These are phyloP conservation scores for Volutella citrinella DNA, from an alignment of 2,329 filamentous ascomycete genomes.

Conservation along the genomic window DNA sequence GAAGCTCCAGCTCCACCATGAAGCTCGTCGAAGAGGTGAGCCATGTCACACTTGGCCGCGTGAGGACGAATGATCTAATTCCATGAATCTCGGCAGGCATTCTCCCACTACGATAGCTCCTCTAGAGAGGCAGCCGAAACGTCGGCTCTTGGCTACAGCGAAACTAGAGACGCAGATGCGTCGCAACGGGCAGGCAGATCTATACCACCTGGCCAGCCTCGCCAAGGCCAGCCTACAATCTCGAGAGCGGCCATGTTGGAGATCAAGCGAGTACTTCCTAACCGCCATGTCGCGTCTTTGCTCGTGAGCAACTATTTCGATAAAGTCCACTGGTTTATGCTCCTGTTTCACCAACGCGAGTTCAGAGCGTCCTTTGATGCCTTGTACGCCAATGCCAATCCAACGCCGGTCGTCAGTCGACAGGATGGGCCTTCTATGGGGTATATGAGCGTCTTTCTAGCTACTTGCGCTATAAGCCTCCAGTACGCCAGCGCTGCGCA, in stretches of 20 bases:
- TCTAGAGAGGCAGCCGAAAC: slow-evolving; percentile 14
- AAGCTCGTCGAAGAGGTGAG: slow-evolving; percentile 11
- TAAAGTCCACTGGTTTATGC: slow-evolving; percentile 36
- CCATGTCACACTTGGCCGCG: background rate
- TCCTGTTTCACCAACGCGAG: slow-evolving; percentile 33
- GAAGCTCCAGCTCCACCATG: slow-evolving; percentile 11
- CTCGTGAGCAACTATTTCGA: slow-evolving; percentile 36
- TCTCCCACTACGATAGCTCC: slow-evolving; percentile 14
- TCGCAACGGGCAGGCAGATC: slow-evolving; percentile 1
- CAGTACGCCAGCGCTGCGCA: slow-evolving; percentile 6
- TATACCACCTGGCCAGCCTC: background rate
- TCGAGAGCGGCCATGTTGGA: too few relatives aligned
- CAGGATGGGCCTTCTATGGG: slow-evolving; percentile 7
- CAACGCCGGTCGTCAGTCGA: background rate
- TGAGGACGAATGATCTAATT: slow-evolving; percentile 3
- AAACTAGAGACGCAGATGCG: background rate
- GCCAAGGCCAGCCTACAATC: too few relatives aligned
- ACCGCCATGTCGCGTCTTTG: slow-evolving; percentile 18
- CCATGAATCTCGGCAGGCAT: slow-evolving; percentile 12
- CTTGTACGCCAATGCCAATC: slow-evolving; percentile 5
- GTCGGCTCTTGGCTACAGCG: slow-evolving; percentile 11
- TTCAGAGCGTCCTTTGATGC: slow-evolving; percentile 19
- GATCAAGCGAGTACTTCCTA: slow-evolving; percentile 17
- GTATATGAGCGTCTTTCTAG: slow-evolving; percentile 10
- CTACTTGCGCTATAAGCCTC: slow-evolving; percentile 13